These are phyloP conservation scores for Lachnellula subtilissima DNA, from an alignment of 2,329 filamentous ascomycete genomes.

Conservation along the genomic window DNA sequence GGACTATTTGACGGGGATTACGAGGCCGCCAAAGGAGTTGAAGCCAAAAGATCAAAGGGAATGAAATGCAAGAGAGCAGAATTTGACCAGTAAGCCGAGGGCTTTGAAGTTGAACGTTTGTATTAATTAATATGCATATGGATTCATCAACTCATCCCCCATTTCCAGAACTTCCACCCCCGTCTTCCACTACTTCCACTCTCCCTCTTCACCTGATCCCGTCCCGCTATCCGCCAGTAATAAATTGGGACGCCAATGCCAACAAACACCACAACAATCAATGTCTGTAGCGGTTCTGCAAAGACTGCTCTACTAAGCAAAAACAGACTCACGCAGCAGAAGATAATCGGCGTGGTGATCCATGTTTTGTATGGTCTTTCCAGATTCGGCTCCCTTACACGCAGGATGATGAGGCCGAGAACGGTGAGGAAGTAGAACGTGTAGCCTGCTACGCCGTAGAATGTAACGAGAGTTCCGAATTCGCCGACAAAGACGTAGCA, in stretches of 20 bases:
- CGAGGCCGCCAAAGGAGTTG: slow-evolving; percentile 33
- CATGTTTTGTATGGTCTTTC: slow-evolving; percentile 92
- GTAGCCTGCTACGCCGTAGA: slow-evolving; percentile 96
- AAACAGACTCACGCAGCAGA: slow-evolving; percentile 96
- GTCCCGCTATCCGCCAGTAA: slow-evolving; percentile 74
- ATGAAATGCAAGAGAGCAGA: background rate
- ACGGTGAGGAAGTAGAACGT: slow-evolving; percentile 97
- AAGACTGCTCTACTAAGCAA: slow-evolving; percentile 84
- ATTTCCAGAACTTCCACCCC: slow-evolving; percentile 59
- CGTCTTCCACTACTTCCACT: slow-evolving; percentile 33
- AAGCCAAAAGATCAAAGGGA: slow-evolving; percentile 6
- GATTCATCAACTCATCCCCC: slow-evolving; percentile 5
- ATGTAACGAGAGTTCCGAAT: slow-evolving; percentile 87
- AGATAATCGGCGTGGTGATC: slow-evolving; percentile 96
- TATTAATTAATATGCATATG: background rate
- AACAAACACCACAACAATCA: slow-evolving; percentile 83
- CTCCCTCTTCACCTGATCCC: slow-evolving; percentile 47
- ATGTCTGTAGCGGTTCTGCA: slow-evolving; percentile 82
- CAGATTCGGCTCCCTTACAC: slow-evolving; percentile 79
- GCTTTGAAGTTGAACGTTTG: no score
- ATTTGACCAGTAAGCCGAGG: no score
- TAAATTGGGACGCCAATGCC: slow-evolving; percentile 80
- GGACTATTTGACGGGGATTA: slow-evolving; percentile 38
- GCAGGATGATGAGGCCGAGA: slow-evolving; percentile 82
- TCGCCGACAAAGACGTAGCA: slow-evolving; percentile 82